Percentiles rank a stretch among this genome's conserved stretches.
Conservation (phyloP, 768 basidiomycete genomes). For the Favolaschia claudopus region DNA sequence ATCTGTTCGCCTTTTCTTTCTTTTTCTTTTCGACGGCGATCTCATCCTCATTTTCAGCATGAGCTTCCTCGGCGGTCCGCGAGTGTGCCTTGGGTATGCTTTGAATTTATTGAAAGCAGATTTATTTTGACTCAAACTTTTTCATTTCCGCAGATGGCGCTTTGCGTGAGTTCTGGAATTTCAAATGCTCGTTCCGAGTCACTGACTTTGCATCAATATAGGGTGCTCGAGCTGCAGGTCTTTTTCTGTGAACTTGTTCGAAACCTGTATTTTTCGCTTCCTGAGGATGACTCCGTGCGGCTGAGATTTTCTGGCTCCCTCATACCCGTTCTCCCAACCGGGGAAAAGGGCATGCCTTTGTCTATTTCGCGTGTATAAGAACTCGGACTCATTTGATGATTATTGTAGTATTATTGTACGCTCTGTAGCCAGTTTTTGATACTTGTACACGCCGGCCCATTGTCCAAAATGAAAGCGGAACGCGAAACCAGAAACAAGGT, state of each 20-base stretch:
- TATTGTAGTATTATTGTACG: no score
- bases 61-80: conserved; percentile 10
- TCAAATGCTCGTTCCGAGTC: background rate
- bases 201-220: no score
- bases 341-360: background rate
- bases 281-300: background rate
- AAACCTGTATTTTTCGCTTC: background rate
- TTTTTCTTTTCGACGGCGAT: background rate
- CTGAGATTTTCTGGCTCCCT: background rate
- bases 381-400: no score
- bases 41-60: conserved; percentile 2
- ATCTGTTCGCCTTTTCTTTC: conserved; percentile 10
- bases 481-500: no score
- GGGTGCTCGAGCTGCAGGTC: conserved; percentile 16
- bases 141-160: conserved; percentile 9
- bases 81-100: conserved; percentile 11
- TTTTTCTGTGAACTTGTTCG: conserved; percentile 4
- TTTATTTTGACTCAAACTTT: background rate
- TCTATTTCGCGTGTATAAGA: no score
- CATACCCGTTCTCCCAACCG: background rate
- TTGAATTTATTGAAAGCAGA: no score
- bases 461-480: no score
- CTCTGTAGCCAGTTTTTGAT: no score
- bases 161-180: conserved; percentile 5
- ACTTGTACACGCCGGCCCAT: no score